phyloP scores from a whole-genome alignment of 1,284 basidiomycete species.

The Melampsora larici-populina region DNA sequence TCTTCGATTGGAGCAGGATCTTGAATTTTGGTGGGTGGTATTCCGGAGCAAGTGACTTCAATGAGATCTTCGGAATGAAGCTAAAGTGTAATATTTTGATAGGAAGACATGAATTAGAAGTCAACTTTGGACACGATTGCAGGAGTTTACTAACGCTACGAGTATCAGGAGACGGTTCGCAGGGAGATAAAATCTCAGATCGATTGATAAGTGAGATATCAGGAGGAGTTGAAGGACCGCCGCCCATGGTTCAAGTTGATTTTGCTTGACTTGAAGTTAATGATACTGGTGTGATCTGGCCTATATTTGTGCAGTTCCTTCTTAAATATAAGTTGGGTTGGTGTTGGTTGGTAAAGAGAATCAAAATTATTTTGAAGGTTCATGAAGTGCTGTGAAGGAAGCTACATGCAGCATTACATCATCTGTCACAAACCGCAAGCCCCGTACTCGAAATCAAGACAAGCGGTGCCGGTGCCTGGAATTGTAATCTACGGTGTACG shows the following conservation, averaged over 20 bases:
- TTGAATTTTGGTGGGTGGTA: not conserved
- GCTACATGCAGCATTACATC: no score
- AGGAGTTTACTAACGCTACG: not conserved
- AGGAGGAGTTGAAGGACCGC: not conserved
- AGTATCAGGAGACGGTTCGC: not conserved
- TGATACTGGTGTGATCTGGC: no score
- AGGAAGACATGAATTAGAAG: not conserved
- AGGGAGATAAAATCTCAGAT: not conserved
- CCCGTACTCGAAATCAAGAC: no score
- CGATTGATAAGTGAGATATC: constrained; percentile 1
- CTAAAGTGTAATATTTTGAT: constrained; percentile 9
- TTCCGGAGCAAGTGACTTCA: constrained; percentile 25
- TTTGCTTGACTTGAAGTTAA: no score
- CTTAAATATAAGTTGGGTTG: no score
- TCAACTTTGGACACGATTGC: not conserved
- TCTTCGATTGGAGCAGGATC: not conserved
- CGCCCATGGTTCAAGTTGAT: not conserved
- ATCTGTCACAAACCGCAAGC: no score
- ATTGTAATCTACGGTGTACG: no score
- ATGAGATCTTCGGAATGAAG: constrained; percentile 35
- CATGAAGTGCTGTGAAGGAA: no score
- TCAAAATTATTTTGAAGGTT: no score
- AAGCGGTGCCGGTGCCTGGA: no score
- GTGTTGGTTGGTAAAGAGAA: no score
- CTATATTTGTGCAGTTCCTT: no score